Conservation (phyloP, 176 grass and related monocot genomes). For the Luzula sylvatica region DNA sequence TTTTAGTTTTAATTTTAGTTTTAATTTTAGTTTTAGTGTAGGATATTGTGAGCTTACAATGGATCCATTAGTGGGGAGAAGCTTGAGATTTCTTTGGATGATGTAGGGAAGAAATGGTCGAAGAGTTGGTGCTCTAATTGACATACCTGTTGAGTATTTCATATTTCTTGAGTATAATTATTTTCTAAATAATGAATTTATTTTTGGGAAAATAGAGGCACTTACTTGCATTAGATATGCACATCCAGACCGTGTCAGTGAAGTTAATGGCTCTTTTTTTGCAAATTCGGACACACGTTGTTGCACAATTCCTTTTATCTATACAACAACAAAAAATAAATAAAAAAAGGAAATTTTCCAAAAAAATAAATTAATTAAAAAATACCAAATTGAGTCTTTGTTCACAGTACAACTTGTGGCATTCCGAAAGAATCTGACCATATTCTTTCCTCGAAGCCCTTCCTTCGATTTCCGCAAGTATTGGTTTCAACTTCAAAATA, state of each 20-base stretch:
- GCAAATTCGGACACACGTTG: slow-evolving; percentile 80
- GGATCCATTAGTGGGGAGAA: slow-evolving; percentile 86
- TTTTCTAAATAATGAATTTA: no score
- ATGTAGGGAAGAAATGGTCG: slow-evolving; percentile 91
- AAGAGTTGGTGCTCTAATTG: slow-evolving; percentile 99
- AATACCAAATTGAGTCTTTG: slow-evolving; percentile 83
- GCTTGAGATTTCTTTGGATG: slow-evolving; percentile 70
- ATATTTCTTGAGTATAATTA: slow-evolving; percentile 29
- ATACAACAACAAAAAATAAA: slow-evolving; percentile 9
- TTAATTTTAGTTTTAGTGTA: no score
- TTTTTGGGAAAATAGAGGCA: background rate
- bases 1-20: no score
- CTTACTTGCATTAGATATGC: slow-evolving; percentile 91
- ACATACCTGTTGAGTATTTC: slow-evolving; percentile 63
- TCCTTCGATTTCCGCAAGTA: slow-evolving; percentile 83
- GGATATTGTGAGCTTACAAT: slow-evolving; percentile 41
- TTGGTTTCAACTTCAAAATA: slow-evolving; percentile 69
- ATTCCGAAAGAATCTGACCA: slow-evolving; percentile 71
- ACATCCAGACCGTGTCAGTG: slow-evolving; percentile 94
- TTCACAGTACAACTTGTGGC: slow-evolving; percentile 90
- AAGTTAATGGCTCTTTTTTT: slow-evolving; percentile 77
- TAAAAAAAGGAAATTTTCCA: slow-evolving; percentile 4
- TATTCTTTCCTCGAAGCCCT: slow-evolving; percentile 92
- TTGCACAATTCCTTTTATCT: slow-evolving; percentile 91
- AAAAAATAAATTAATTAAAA: slow-evolving; percentile 22